Evolutionary conservation across 169 alveolate species (phyloP), one percentile per base, ranked within the genome.

Genomic region (Toxoplasma gondii): DNA sequence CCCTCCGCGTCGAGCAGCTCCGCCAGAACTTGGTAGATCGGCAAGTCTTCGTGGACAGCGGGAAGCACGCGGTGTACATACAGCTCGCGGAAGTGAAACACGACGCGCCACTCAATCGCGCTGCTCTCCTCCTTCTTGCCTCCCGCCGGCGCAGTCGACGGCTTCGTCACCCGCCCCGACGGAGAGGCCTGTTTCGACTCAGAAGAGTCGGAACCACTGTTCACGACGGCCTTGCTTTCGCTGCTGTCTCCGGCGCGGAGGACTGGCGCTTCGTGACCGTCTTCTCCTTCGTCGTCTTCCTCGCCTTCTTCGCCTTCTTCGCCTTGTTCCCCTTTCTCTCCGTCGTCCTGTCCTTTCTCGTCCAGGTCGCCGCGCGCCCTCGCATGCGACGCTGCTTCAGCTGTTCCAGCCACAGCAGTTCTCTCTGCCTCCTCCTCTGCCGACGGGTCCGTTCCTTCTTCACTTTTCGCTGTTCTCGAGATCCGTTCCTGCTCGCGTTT

Each of bases 61-160:
- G 84, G 43, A 9, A 74, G 84, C 84, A 36, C 84, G 84, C 84
- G 84, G 39, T 74, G 45, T 16, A n/a, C 44, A 16, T 16, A 41
- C 27, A 36, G 24, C 44, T 74, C 44, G 27, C 49, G 43, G 64
- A 82, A 82, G 69, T 43, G 90, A 22, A 82, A 36, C 39, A 82
- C 90, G 7, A 41, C 90, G 27, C 90, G 90, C 90, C 90, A 82
- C 36, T 82, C 90, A 38, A 82, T 82, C 49, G 17, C 84, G 39
- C n/a, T 64, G 34, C 22, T 64, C 74, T 34, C 49, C 44, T 74
- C 27, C 44, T 74, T 74, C 84, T 74, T 31, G 38, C 82, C 36
- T 19, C n/a, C n/a, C 5, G 41, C 44, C 39, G 45, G 1, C 4
- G 74, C 9, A 27, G 9, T 27, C n/a, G 74, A 4, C 74, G 74